A percentile compares a stretch with the other conserved stretches of the same genome.
Evolutionary conservation across 176 grass and related monocot species (phyloP).

Genomic region (Coix lacrymajobi): DNA sequence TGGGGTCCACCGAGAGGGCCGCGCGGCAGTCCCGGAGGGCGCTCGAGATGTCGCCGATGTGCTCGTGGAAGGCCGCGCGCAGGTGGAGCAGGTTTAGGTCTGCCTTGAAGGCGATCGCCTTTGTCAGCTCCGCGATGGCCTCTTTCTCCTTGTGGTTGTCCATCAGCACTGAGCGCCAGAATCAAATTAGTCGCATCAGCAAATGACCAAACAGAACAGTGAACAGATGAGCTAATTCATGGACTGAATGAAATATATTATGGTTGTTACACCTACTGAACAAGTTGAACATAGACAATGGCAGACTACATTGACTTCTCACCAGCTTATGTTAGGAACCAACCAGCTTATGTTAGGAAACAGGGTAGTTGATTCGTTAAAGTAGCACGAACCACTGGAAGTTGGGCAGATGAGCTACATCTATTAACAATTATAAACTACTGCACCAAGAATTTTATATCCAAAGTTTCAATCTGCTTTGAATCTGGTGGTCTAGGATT

Average conservation of each 20-base stretch:
- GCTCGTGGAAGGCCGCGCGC: slow-evolving; percentile 92
- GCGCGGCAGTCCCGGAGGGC: slow-evolving; percentile 87
- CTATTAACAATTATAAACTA: slow-evolving; percentile 29
- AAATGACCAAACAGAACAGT: neutral
- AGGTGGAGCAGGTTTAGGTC: slow-evolving; percentile 95
- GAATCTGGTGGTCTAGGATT: slow-evolving; percentile 15
- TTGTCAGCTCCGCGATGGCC: slow-evolving; percentile 79
- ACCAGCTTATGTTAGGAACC: slow-evolving; percentile 35
- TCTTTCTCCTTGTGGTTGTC: slow-evolving; percentile 99
- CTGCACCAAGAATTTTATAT: slow-evolving; percentile 20
- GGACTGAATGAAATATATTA: slow-evolving; percentile 13
- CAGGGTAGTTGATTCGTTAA: slow-evolving; percentile 33
- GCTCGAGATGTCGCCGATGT: slow-evolving; percentile 59
- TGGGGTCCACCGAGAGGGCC: slow-evolving; percentile 89
- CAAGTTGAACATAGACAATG: slow-evolving; percentile 30
- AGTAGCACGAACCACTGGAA: slow-evolving; percentile 24
- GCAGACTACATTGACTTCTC: slow-evolving; percentile 28
- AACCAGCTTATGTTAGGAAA: slow-evolving; percentile 34
- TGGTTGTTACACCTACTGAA: slow-evolving; percentile 41
- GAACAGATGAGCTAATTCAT: slow-evolving; percentile 29
- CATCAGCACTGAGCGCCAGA: slow-evolving; percentile 73
- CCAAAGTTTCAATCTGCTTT: slow-evolving; percentile 26
- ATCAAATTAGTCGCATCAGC: slow-evolving; percentile 19
- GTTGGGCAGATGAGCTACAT: slow-evolving; percentile 45
- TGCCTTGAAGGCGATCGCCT: slow-evolving; percentile 86